Evolutionary conservation across 306 rosid genomes (phyloP).

Genomic region (Psophocarpus tetragonolobus): DNA sequence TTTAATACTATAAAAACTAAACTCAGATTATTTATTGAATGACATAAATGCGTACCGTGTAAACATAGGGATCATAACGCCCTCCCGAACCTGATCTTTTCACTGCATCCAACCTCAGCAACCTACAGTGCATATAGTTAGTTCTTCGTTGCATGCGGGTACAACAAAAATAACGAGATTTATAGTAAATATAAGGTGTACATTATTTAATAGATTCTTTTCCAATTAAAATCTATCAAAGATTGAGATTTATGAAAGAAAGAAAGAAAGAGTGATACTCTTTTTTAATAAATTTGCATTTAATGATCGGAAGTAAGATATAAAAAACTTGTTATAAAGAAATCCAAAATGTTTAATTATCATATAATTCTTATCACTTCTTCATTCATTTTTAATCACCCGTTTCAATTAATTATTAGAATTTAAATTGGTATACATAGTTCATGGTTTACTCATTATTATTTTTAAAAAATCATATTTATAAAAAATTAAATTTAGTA

Average conservation of each 20-base stretch:
- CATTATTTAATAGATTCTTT: not conserved
- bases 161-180: not conserved
- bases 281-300: not conserved
- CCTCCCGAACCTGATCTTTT: slow-evolving; percentile 73
- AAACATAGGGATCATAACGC: slow-evolving; percentile 66
- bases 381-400: too few species aligned
- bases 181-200: not conserved
- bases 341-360: too few species aligned
- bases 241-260: not conserved
- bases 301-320: too few species aligned
- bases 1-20: not conserved
- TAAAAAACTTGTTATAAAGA: too few species aligned
- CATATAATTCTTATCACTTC: too few species aligned
- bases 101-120: slow-evolving; percentile 56
- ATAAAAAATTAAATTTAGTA: too few species aligned
- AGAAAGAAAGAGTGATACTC: not conserved
- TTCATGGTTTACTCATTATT: too few species aligned
- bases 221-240: not conserved
- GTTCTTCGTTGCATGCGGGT: not conserved
- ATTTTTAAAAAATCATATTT: too few species aligned
- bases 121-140: slow-evolving; percentile 37
- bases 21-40: not conserved
- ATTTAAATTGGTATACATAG: too few species aligned
- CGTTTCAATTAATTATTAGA: too few species aligned
- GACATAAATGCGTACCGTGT: slow-evolving; percentile 43